Base-by-base conservation (phyloP, 352 stramenopile species). In the Vaucheria bursata region DNA sequence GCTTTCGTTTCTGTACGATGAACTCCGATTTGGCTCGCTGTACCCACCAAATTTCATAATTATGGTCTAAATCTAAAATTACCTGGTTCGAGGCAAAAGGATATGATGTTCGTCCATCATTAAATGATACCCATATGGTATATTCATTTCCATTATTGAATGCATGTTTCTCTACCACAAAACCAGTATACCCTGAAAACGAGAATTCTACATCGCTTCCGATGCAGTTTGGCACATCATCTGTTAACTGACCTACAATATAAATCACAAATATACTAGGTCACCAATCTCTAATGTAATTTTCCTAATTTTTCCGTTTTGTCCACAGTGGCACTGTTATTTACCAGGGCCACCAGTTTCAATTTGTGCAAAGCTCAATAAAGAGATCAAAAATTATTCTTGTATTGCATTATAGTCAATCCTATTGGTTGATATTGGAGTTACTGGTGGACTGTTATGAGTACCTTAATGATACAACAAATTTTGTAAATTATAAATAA, bases 1-100 rank as follows among this genome's bases (percentile, higher is more conserved):
- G 76, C 45, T 89, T 89, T 65, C 80, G 85, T 68, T 88, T 85
- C 70, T 88, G 81, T 33, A 89, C 74, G 45, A 87, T 76, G 45
- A 86, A 87, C 52, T 88, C 85, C 79, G 84, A 85, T 29, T 78
- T 74, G 53, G 86, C 89, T 49, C 76, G 76, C 50, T 81, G 76
- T 25, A 81, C 76, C 76, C 76, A 89, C 76, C 76, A 81, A 25
- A 81, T 32, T 81, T 88, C 78, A 69, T 88, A 88, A 68, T 87
- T 89, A 18, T 81, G 71, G 35, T 82, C 66, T 38, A 83, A 79
- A 64, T 87, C 85, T 0, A 87, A 69, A 38, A 87, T 78, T 52
- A 87, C 79, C 29, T 88, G 84, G 29, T 80, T 64, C 38, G 74
- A 73, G 50, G 69, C 52, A 79, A 88, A 89, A 25, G 68, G 81